Evolutionary conservation across 106 monocot species (phyloP), one percentile per base, ranked within the genome.

Genomic region (Xerophyta viscosa): DNA sequence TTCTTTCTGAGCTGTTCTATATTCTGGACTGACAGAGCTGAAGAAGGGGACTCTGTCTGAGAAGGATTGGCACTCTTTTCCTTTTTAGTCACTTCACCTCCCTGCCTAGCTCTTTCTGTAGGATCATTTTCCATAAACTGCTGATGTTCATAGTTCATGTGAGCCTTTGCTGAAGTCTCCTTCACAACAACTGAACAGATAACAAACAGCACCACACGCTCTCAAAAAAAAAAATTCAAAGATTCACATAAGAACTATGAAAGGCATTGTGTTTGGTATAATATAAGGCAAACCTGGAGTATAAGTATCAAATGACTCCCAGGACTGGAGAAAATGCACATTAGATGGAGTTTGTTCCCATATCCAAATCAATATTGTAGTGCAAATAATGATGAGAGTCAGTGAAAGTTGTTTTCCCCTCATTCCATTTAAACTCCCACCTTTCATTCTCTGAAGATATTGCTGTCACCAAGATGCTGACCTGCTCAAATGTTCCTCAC

Each of bases 311-410:
- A 77, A 68, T 41, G 61, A 61, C 33, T 72, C 70, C 7, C 56
- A 56, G 15, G 74, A 25, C 24, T 56, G 57, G 17, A 61, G 48
- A 33, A 84, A 58, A 63, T 70, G 50, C 8, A 36, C 49, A 20
- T 66, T 15, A 9, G 67, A 44, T 21, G 88, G 76, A 23, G 72
- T 69, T 63, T 64, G 78, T 56, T 85, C 78, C 81, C 88, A 82
- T 70, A 56, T 51, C 75, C 70, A 82, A 26, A 85, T 37, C 58
- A 68, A 37, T 63, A 96, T 41, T 29, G 68, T 68, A 26, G 73
- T 55, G 56, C 75, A 75, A 23, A 88, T 46, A 55, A 57, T 56
- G 57, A 70, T 60, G 2, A 96, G 20, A 27, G 62, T 52, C 24
- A 88, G 62, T 31, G 71, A 72, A 9, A 96, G 48, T 26, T 70